These are phyloP conservation scores for Fistulifera pelliculosa DNA, from an alignment of 108 stramenopile genomes.

Conservation along the genomic window DNA sequence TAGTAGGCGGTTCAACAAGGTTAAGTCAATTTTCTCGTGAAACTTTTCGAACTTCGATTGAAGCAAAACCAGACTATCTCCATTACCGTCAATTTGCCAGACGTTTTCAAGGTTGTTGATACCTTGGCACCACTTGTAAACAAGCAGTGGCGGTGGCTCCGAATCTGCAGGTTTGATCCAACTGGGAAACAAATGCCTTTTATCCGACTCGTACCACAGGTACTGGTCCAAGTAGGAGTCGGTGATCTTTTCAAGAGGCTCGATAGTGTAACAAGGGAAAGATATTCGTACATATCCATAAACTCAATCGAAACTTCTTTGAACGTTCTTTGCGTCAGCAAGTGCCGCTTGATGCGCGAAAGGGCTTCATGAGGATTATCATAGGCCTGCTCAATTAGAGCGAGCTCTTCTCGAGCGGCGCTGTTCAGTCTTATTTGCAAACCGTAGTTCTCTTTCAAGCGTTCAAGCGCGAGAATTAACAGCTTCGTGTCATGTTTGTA, in stretches of 20 bases:
- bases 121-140: conserved; percentile 99
- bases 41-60: conserved; percentile 97
- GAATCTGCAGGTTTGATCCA: conserved; percentile 98
- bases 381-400: conserved; percentile 97
- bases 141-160: conserved; percentile 97
- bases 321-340: conserved; percentile 97
- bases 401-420: conserved; percentile 93
- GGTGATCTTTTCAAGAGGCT: conserved; percentile 98
- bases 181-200: conserved; percentile 93
- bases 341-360: conserved; percentile 96
- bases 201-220: conserved; percentile 99
- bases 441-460: conserved; percentile 97
- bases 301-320: conserved; percentile 99
- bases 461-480: conserved; percentile 96
- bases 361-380: conserved; percentile 99
- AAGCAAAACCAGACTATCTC: conserved; percentile 94
- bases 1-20: conserved; percentile 92
- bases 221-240: conserved; percentile 99
- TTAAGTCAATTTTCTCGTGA: conserved; percentile 98
- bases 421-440: conserved; percentile 91
- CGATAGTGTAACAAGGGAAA: conserved; percentile 97
- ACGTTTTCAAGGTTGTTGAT: conserved; percentile 96
- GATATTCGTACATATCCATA: conserved; percentile 97
- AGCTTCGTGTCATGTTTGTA: conserved; percentile 99
- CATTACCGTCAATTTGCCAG: conserved; percentile 90